Evolutionary conservation across 2,329 filamentous ascomycete genomes (phyloP).

Genomic region (Penicillium sp.): DNA sequence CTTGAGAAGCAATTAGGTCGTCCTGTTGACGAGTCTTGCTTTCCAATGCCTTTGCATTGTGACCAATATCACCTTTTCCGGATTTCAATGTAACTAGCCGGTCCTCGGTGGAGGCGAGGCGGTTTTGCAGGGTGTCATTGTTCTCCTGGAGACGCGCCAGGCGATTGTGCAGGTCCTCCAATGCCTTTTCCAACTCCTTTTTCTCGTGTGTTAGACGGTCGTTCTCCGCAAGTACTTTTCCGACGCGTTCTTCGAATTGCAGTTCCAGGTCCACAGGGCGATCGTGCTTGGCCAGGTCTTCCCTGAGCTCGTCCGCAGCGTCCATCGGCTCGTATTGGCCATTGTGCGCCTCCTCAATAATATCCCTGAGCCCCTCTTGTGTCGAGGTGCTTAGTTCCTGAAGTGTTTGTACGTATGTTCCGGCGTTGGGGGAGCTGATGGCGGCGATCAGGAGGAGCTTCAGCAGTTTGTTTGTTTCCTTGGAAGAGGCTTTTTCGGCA

Average conservation of each 20-base stretch:
- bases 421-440: slow-evolving; percentile 57
- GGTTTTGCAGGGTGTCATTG: slow-evolving; percentile 46
- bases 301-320: slow-evolving; percentile 37
- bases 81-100: slow-evolving; percentile 52
- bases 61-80: slow-evolving; percentile 48
- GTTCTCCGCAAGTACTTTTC: slow-evolving; percentile 52
- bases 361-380: slow-evolving; percentile 47
- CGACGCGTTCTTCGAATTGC: slow-evolving; percentile 49
- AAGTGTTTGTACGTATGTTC: slow-evolving; percentile 54
- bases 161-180: slow-evolving; percentile 56
- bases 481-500: slow-evolving; percentile 43
- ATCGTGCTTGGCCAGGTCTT: slow-evolving; percentile 35
- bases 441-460: slow-evolving; percentile 63
- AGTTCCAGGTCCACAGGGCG: slow-evolving; percentile 45
- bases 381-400: slow-evolving; percentile 44
- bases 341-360: slow-evolving; percentile 48
- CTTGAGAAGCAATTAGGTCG: slow-evolving; percentile 67
- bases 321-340: slow-evolving; percentile 39
- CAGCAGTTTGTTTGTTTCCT: slow-evolving; percentile 55
- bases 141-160: slow-evolving; percentile 58
- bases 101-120: slow-evolving; percentile 48
- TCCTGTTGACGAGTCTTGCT: slow-evolving; percentile 62
- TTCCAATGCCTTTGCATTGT: slow-evolving; percentile 44
- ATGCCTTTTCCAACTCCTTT: slow-evolving; percentile 46
- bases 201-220: slow-evolving; percentile 58